phyloP scores from a whole-genome alignment of 1,139 yeast genomes.

The Suhomyces guaymorum region DNA sequence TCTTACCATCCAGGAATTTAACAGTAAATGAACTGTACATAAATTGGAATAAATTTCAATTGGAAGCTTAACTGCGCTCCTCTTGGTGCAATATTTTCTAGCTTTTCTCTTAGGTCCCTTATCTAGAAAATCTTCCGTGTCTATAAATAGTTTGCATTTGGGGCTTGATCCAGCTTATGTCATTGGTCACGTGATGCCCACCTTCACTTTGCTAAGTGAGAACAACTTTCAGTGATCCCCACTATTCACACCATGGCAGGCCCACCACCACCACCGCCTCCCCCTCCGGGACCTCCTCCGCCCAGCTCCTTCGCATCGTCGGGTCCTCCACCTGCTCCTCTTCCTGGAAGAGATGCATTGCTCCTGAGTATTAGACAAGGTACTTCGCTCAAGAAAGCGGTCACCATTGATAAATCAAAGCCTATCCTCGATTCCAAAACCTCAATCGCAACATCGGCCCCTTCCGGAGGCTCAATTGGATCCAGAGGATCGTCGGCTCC shows the following conservation, averaged over 20 bases:
- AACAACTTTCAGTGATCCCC: neutral
- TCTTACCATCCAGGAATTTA: no score
- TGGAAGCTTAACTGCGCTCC: no score
- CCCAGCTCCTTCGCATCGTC: conserved; percentile 1
- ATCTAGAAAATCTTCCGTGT: no score
- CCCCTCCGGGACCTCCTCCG: conserved; percentile 16
- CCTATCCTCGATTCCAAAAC: conserved; percentile 41
- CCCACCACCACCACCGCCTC: conserved; percentile 20
- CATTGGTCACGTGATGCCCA: neutral
- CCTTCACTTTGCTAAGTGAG: neutral
- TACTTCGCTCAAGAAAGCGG: conserved; percentile 67
- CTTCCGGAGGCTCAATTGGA: conserved; percentile 12
- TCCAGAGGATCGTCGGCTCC: conserved; percentile 16
- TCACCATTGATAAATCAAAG: conserved; percentile 47
- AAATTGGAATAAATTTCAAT: no score
- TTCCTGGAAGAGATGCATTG: conserved; percentile 71
- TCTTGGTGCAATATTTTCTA: no score
- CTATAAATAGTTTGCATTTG: no score
- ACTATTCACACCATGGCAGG: conserved; percentile 21
- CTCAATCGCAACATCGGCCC: conserved; percentile 19
- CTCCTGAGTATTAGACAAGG: conserved; percentile 89
- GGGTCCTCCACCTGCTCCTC: conserved; percentile 35
- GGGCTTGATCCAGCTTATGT: neutral
- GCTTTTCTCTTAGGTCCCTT: no score
- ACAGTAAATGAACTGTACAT: no score